Base-by-base conservation (phyloP, 345 rosid genomes). In the Lagerstroemia speciosa region DNA sequence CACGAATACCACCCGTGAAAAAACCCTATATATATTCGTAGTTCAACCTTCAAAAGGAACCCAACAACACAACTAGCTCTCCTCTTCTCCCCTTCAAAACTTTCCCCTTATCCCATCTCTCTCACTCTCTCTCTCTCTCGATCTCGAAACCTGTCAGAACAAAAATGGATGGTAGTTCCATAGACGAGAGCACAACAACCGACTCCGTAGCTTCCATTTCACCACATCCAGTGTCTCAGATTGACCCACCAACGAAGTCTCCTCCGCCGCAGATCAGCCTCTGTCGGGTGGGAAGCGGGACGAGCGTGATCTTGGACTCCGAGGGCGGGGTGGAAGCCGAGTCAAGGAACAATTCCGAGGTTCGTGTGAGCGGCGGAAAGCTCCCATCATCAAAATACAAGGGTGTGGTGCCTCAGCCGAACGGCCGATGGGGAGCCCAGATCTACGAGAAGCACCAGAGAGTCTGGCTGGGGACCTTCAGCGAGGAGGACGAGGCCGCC, bases 351-450 rank as follows among this genome's bases (percentile, higher is more conserved):
- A 8, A 37, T 52, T 38, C 73, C 14, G 73, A 70, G 32, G 68
- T 71, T 8, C 73, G 68, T 30, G 19, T 29, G 33, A 14, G 2
- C 12, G 63, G 63, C 6, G 15, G 63, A 37, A 79, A 79, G 68
- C 61, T 73, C 17, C 75, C 82, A 24, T 76, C 82, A 14, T 79
- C 82, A 10, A 75, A 65, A 66, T 80, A 76, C 71, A 85, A 85
- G 66, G 89, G 89, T 1, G 85, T 85, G 19, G 86, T 85, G 26
- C 85, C 85, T 0, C 89, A 83, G 76, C 85, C 83, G 24, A 85
- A 85, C 62, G 86, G 84, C 30, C 71, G 82, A 24, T 85, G 89
- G 89, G 89, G 89, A 2, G 86, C 86, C n/a, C 86, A 85, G 32
- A 85, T 85, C 66, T 85, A 85, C 55, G 85, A 82, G 75, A 85